phyloP scores from a whole-genome alignment of 345 rosid genomes.

The Zanthoxylum bungeanum region DNA sequence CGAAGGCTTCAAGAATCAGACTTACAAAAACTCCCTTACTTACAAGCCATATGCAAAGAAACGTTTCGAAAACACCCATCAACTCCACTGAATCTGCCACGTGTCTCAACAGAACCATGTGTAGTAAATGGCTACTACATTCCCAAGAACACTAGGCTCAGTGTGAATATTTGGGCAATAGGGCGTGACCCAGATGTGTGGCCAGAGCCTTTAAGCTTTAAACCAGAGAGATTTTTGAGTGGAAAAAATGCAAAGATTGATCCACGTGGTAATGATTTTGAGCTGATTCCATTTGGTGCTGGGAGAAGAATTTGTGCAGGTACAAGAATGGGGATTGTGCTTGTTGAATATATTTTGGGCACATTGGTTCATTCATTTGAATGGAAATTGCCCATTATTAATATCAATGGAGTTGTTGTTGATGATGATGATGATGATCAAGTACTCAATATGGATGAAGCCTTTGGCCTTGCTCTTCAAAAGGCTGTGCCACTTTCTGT shows the following conservation, averaged over 20 bases:
- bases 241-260: constrained; percentile 31
- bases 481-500: constrained; percentile 55
- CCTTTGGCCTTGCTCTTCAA: constrained; percentile 54
- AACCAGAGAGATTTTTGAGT: constrained; percentile 43
- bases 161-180: constrained; percentile 63
- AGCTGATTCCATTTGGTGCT: constrained; percentile 54
- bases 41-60: constrained; percentile 59
- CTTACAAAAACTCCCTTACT: constrained; percentile 43
- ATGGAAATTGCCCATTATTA: constrained; percentile 46
- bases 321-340: constrained; percentile 47
- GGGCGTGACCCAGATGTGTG: constrained; percentile 58
- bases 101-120: constrained; percentile 37
- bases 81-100: constrained; percentile 48
- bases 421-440: constrained; percentile 14
- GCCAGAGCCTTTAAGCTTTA: constrained; percentile 42
- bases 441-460: constrained; percentile 57
- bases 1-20: constrained; percentile 52
- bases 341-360: constrained; percentile 52
- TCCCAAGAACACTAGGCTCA: constrained; percentile 37
- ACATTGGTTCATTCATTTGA: constrained; percentile 53
- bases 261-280: constrained; percentile 46
- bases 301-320: constrained; percentile 59
- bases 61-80: constrained; percentile 55
- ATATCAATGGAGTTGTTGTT: too few species aligned
- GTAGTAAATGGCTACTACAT: constrained; percentile 47